Conservation (phyloP, 306 rosid species). For the Vachellia collinsii region DNA sequence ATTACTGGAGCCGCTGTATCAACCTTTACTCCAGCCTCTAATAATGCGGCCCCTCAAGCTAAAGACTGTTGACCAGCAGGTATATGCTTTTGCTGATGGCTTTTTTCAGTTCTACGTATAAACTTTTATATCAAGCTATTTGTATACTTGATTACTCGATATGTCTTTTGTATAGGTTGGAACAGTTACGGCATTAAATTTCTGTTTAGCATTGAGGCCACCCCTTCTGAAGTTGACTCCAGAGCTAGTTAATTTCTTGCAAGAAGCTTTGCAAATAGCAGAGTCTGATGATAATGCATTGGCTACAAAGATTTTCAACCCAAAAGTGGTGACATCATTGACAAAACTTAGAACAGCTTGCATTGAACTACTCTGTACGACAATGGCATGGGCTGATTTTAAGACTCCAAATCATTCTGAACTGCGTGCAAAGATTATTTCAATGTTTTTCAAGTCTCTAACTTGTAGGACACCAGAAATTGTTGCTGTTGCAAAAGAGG, state of each 20-base stretch:
- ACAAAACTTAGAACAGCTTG: constrained; percentile 95
- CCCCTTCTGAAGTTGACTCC: constrained; percentile 98
- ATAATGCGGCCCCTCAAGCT: constrained; percentile 76
- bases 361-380: constrained; percentile 94
- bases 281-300: constrained; percentile 95
- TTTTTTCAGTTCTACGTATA: constrained; percentile 28
- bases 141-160: constrained; percentile 41
- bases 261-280: constrained; percentile 96
- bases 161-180: constrained; percentile 70
- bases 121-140: constrained; percentile 28
- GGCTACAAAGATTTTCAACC: constrained; percentile 91
- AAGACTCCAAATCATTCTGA: constrained; percentile 92
- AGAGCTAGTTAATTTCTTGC: constrained; percentile 90
- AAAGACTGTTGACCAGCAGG: constrained; percentile 98
- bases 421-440: constrained; percentile 90
- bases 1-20: constrained; percentile 86
- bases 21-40: constrained; percentile 91
- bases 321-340: constrained; percentile 87
- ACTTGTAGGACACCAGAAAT: constrained; percentile 96
- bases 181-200: constrained; percentile 93
- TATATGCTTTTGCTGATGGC: constrained; percentile 39
- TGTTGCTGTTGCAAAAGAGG: constrained; percentile 99
- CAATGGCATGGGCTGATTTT: constrained; percentile 99
- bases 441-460: constrained; percentile 96
- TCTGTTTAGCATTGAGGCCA: constrained; percentile 96